Evolutionary conservation across 2,329 filamentous ascomycete species (phyloP).

Genomic region (Botrytis aclada): DNA sequence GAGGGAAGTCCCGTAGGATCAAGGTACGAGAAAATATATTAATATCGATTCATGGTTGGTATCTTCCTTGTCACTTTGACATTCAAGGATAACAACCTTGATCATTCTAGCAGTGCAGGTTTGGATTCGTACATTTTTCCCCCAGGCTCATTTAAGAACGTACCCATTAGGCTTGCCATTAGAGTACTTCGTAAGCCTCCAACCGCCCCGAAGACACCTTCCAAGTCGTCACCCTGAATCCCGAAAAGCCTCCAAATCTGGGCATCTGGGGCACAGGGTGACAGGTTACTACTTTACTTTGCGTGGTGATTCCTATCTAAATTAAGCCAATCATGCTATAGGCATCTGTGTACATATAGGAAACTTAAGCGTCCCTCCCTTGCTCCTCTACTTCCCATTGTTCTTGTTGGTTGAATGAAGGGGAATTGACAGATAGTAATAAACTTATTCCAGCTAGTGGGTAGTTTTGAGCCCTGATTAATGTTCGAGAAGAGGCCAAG

Average conservation of each 20-base stretch:
- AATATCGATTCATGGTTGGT: neutral
- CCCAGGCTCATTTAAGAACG: neutral
- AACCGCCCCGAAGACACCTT: neutral
- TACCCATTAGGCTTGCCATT: neutral
- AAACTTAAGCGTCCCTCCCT: neutral
- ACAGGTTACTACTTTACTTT: neutral
- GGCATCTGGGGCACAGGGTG: neutral
- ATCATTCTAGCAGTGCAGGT: neutral
- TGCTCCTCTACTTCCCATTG: neutral
- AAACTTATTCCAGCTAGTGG: neutral
- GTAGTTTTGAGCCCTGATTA: neutral
- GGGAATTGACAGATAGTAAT: neutral
- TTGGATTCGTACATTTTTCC: neutral
- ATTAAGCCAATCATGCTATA: slow-evolving; percentile 2
- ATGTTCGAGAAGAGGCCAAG: neutral
- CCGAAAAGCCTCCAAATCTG: neutral
- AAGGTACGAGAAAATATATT: neutral
- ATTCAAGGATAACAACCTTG: neutral
- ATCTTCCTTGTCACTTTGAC: neutral
- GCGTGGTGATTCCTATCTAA: neutral
- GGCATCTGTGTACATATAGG: neutral
- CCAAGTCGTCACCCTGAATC: neutral
- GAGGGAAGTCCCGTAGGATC: neutral
- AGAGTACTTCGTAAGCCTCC: neutral
- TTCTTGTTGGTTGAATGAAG: neutral